These are phyloP conservation scores for Euclidium syriacum DNA, from an alignment of 345 rosid species.

Conservation along the genomic window DNA sequence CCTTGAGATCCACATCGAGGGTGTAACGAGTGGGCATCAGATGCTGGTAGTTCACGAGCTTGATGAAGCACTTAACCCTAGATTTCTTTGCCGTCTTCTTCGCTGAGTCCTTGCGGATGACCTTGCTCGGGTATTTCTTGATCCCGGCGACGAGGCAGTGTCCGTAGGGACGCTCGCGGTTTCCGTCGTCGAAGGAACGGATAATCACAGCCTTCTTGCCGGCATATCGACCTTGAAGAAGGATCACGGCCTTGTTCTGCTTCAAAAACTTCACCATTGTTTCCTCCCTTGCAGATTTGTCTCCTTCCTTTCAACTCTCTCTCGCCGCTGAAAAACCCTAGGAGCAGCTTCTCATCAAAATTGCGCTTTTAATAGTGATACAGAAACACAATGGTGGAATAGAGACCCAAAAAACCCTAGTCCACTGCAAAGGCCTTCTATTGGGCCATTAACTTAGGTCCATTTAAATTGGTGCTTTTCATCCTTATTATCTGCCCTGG, in stretches of 20 bases:
- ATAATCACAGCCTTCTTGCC: slow-evolving; percentile 54
- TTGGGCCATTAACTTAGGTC: slow-evolving; percentile 4
- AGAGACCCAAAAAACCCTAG: slow-evolving; percentile 5
- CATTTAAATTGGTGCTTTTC: neutral
- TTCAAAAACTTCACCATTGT: slow-evolving; percentile 34
- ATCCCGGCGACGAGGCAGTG: slow-evolving; percentile 58
- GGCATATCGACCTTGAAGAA: slow-evolving; percentile 56
- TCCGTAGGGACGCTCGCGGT: slow-evolving; percentile 46
- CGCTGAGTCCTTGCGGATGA: slow-evolving; percentile 46
- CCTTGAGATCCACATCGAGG: slow-evolving; percentile 56
- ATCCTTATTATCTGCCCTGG: neutral
- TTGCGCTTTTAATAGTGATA: slow-evolving; percentile 10
- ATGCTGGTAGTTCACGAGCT: slow-evolving; percentile 56
- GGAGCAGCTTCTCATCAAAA: neutral
- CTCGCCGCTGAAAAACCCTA: slow-evolving; percentile 20
- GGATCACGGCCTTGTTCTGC: slow-evolving; percentile 49
- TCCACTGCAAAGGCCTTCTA: neutral
- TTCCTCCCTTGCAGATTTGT: neutral
- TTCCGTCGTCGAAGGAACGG: slow-evolving; percentile 42
- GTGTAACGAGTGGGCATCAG: slow-evolving; percentile 63
- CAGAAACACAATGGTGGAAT: neutral
- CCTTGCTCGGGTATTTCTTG: slow-evolving; percentile 52
- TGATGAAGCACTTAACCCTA: slow-evolving; percentile 49
- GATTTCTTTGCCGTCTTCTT: slow-evolving; percentile 62
- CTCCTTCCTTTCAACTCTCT: slow-evolving; percentile 1